phyloP scores from a whole-genome alignment of 768 basidiomycete species.

The Mycena sanguinolenta region DNA sequence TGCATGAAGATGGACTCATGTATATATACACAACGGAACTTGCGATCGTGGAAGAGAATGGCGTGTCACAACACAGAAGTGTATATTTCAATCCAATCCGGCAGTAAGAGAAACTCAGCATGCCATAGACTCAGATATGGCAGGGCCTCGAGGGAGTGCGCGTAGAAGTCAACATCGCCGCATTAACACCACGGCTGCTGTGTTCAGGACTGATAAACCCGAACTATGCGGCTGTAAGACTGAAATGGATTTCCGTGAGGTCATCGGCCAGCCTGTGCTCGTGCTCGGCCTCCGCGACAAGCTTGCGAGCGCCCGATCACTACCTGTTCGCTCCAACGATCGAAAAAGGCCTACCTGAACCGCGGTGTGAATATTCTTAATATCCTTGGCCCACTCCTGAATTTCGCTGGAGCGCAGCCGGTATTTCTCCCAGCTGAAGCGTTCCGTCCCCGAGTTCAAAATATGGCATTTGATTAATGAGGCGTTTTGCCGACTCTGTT shows the following conservation, averaged over 20 bases:
- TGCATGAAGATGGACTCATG: no score
- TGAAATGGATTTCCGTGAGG: not conserved
- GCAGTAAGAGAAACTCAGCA: no score
- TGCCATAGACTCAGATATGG: no score
- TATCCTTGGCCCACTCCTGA: not conserved
- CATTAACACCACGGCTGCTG: no score
- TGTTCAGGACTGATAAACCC: no score
- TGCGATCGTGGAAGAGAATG: no score
- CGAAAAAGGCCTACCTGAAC: not conserved
- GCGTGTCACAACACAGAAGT: no score
- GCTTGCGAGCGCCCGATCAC: not conserved
- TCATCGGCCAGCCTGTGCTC: constrained; percentile 1
- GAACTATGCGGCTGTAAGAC: not conserved
- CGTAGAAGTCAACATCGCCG: no score
- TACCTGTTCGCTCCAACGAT: rapidly evolving
- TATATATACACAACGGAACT: no score
- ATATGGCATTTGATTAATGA: constrained; percentile 6
- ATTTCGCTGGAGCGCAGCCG: not conserved
- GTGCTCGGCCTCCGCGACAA: constrained; percentile 1
- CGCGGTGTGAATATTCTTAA: not conserved
- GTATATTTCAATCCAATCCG: no score
- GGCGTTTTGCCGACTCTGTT: not conserved
- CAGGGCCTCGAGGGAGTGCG: no score
- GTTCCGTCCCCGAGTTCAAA: not conserved
- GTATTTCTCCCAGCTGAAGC: not conserved